A percentile compares a stretch with the other conserved stretches of the same genome.
Evolutionary conservation across 768 basidiomycete genomes (phyloP).

Genomic region (Suillus americanus): DNA sequence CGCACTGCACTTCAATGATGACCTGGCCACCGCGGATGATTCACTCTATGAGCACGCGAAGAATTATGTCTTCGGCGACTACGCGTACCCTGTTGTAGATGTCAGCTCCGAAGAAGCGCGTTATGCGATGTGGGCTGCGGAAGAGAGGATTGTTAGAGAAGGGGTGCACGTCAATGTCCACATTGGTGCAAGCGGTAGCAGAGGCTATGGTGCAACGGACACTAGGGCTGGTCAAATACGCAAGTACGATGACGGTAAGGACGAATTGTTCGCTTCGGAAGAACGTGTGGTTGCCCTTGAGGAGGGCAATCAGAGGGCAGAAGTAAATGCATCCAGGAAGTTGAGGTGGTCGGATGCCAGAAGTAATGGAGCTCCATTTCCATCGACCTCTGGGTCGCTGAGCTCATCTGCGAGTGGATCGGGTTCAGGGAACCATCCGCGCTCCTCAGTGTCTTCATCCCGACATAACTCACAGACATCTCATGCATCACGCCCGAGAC

Average conservation of each 20-base stretch:
- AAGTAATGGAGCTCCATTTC: not conserved
- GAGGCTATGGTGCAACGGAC: constrained; percentile 30
- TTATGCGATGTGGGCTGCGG: constrained; percentile 28
- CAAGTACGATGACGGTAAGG: constrained; percentile 11
- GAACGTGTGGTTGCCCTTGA: constrained; percentile 11
- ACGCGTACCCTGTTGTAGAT: constrained; percentile 87
- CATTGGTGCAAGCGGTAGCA: constrained; percentile 5
- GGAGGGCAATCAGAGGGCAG: constrained; percentile 12
- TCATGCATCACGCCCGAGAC: constrained; percentile 9
- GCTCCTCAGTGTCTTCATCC: not conserved
- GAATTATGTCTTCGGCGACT: constrained; percentile 85
- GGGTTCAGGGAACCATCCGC: not conserved
- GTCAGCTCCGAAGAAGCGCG: constrained; percentile 60
- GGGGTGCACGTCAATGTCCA: constrained; percentile 11
- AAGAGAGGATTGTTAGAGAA: constrained; percentile 29
- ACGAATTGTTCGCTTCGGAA: constrained; percentile 7
- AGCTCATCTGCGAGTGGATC: constrained; percentile 7
- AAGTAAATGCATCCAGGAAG: constrained; percentile 37
- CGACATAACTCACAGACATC: constrained; percentile 15
- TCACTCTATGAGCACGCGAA: constrained; percentile 72
- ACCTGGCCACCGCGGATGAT: constrained; percentile 59
- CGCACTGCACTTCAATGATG: constrained; percentile 25
- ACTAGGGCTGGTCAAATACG: constrained; percentile 10
- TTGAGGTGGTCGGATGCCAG: constrained; percentile 45
- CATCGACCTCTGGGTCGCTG: constrained; percentile 1